A percentile compares a stretch with the other conserved stretches of the same genome.
These are phyloP conservation scores for Magnaporthiopsis poae DNA, from an alignment of 2,329 filamentous ascomycete species.

Conservation along the genomic window DNA sequence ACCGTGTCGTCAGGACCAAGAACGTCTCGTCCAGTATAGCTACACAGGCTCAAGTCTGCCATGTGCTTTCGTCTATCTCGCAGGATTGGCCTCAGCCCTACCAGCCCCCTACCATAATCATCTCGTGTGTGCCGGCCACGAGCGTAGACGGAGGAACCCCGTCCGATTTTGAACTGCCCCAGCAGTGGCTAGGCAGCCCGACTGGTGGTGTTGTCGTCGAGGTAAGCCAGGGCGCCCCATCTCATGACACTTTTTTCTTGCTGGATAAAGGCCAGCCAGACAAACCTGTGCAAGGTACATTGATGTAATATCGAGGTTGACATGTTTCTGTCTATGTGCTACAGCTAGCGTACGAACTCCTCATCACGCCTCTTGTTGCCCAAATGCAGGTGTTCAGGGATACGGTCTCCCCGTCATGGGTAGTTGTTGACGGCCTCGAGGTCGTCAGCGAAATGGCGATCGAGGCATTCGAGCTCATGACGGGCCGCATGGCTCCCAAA, in stretches of 20 bases:
- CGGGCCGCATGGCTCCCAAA: constrained; percentile 59
- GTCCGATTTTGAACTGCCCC: constrained; percentile 60
- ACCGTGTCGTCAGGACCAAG: constrained; percentile 34
- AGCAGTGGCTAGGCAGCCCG: constrained; percentile 58
- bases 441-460: constrained; percentile 66
- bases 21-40: constrained; percentile 9
- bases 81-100: constrained; percentile 54
- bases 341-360: constrained; percentile 57
- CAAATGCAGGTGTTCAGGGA: constrained; percentile 48
- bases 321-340: not conserved
- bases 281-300: not conserved
- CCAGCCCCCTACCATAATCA: constrained; percentile 57
- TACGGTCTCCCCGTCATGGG: constrained; percentile 51
- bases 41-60: constrained; percentile 30
- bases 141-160: constrained; percentile 49
- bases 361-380: constrained; percentile 57
- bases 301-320: not conserved
- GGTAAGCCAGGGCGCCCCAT: constrained; percentile 18
- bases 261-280: not conserved
- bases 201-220: constrained; percentile 67
- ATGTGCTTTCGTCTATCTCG: constrained; percentile 46
- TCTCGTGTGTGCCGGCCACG: constrained; percentile 62
- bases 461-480: constrained; percentile 68
- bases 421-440: constrained; percentile 62
- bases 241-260: too few species aligned